Percentiles rank a stretch among this genome's conserved stretches.
Evolutionary conservation across 345 rosid species (phyloP).

Genomic region (Gossypium mustelinum): DNA sequence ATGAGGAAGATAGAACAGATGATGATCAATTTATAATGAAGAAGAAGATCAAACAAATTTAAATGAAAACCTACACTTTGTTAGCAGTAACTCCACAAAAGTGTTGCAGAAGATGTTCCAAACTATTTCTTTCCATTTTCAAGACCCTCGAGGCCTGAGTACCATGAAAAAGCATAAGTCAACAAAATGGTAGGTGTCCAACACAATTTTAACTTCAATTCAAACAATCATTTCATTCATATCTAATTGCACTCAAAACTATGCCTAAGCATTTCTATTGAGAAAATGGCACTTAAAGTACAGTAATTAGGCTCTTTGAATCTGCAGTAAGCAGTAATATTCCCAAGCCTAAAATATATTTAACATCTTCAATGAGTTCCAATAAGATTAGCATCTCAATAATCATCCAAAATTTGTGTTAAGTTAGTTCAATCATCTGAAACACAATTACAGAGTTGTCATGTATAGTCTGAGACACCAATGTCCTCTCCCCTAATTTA

Average conservation of each 20-base stretch:
- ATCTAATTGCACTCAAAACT: background rate
- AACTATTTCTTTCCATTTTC: conserved; percentile 84
- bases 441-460: background rate
- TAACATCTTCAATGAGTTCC: background rate
- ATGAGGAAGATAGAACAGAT: conserved; percentile 13
- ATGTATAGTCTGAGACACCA: background rate
- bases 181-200: background rate
- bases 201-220: background rate
- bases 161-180: conserved; percentile 4
- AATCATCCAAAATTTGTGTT: background rate
- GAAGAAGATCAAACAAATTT: conserved; percentile 17
- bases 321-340: background rate
- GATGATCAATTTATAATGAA: background rate
- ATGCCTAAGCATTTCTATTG: background rate
- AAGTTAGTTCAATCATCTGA: background rate
- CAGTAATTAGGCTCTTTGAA: background rate
- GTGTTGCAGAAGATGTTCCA: conserved; percentile 72
- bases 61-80: conserved; percentile 57
- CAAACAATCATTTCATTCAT: background rate
- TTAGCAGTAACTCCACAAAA: conserved; percentile 78
- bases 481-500: background rate
- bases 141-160: conserved; percentile 83
- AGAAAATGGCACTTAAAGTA: background rate
- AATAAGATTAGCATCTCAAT: background rate
- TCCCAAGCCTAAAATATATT: background rate